Conservation (phyloP, 2,329 filamentous ascomycete genomes). For the Periconia digitata region DNA sequence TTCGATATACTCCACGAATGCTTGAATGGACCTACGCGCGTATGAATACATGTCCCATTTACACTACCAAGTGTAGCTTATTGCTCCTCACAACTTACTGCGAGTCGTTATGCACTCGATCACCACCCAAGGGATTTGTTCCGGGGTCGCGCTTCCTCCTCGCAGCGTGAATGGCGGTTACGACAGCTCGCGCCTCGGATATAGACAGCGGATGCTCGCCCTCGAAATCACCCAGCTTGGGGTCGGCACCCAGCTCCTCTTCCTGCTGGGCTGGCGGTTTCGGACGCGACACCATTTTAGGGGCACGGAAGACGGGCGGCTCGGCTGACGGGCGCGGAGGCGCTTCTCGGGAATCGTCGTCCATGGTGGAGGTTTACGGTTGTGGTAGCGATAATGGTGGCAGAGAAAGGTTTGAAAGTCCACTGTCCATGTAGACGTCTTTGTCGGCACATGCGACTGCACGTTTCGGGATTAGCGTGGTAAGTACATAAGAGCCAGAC, state of each 20-base stretch:
- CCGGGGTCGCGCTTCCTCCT: slow-evolving; percentile 66
- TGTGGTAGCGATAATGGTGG: background rate
- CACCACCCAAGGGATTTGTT: slow-evolving; percentile 74
- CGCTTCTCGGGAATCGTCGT: slow-evolving; percentile 28
- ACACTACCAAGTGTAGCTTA: background rate
- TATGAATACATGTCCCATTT: slow-evolving; percentile 1
- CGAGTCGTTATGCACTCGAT: slow-evolving; percentile 67
- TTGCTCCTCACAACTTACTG: slow-evolving; percentile 31
- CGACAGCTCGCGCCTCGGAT: slow-evolving; percentile 87
- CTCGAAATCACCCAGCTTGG: slow-evolving; percentile 92
- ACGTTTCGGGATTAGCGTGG: background rate
- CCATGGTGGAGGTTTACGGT: slow-evolving; percentile 25
- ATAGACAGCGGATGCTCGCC: slow-evolving; percentile 88
- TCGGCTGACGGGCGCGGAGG: slow-evolving; percentile 15
- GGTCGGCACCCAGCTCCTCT: slow-evolving; percentile 79
- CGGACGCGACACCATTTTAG: slow-evolving; percentile 43
- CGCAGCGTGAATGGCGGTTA: slow-evolving; percentile 84
- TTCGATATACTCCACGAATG: slow-evolving; percentile 90
- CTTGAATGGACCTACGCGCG: slow-evolving; percentile 67
- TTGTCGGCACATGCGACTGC: background rate
- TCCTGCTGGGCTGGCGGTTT: slow-evolving; percentile 71
- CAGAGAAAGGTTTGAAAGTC: background rate
- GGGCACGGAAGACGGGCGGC: slow-evolving; percentile 32
- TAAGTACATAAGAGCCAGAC: too few species aligned
- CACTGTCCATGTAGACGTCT: background rate